Conservation (phyloP, 192 early-diverging fungal genomes). For the Spizellomyces sp. region DNA sequence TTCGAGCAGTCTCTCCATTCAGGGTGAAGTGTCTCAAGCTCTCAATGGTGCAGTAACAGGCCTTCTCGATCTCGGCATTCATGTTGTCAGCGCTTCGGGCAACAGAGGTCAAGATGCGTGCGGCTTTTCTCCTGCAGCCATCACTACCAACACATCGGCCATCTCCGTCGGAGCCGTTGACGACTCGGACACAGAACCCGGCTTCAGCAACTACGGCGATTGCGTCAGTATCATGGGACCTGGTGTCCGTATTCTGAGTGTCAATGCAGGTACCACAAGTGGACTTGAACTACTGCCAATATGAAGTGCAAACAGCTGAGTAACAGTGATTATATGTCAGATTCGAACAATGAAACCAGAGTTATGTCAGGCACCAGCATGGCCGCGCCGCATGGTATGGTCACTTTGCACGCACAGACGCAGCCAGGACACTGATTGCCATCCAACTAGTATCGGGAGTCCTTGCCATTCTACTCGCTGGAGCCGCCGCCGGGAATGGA, state of each 20-base stretch:
- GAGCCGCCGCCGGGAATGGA: not conserved
- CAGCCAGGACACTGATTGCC: no score
- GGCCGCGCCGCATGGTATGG: slow-evolving; percentile 59
- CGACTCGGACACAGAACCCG: slow-evolving; percentile 35
- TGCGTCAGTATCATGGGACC: slow-evolving; percentile 69
- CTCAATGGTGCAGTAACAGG: slow-evolving; percentile 55
- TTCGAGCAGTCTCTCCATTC: slow-evolving; percentile 66
- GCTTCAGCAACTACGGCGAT: slow-evolving; percentile 53
- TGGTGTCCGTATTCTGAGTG: slow-evolving; percentile 47
- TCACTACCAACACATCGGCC: slow-evolving; percentile 3
- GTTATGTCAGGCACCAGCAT: slow-evolving; percentile 60
- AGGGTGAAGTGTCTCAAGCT: slow-evolving; percentile 69
- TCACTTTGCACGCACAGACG: no score
- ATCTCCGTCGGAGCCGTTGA: slow-evolving; percentile 42
- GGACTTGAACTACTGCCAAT: no score
- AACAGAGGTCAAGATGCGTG: slow-evolving; percentile 58
- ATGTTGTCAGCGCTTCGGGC: slow-evolving; percentile 50
- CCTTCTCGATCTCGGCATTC: slow-evolving; percentile 38
- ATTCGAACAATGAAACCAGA: slow-evolving; percentile 7
- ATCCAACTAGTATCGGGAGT: not conserved
- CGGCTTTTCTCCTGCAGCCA: slow-evolving; percentile 50
- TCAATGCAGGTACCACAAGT: not conserved
- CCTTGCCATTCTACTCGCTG: not conserved
- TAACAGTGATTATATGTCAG: slow-evolving; percentile 34
- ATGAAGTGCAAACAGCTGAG: not conserved